Conservation (phyloP, 257 asterid genomes). For the Primulina eburnea region DNA sequence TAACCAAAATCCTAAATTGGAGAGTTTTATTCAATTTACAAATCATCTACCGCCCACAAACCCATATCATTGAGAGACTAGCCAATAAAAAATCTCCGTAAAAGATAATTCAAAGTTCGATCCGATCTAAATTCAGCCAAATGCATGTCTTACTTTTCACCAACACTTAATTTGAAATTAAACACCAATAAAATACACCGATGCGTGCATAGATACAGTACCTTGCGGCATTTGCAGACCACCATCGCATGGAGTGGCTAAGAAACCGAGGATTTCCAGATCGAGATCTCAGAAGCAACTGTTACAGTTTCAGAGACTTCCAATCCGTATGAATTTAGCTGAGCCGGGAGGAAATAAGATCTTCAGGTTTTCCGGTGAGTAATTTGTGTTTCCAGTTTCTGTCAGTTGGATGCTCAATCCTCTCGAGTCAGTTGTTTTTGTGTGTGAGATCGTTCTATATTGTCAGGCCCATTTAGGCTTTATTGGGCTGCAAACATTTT, state of each 20-base stretch:
- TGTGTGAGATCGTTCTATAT: too few species aligned
- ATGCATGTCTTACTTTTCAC: constrained; percentile 5
- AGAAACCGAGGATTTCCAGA: constrained; percentile 31
- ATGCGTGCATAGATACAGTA: constrained; percentile 17
- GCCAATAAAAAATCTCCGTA: not conserved
- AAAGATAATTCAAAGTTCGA: constrained; percentile 26
- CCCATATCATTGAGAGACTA: not conserved
- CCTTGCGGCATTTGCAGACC: constrained; percentile 99
- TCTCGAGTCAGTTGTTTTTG: too few species aligned
- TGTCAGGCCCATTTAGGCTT: too few species aligned
- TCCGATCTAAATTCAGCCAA: constrained; percentile 32
- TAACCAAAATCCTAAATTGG: constrained; percentile 9
- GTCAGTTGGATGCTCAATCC: not conserved
- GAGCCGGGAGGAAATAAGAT: constrained; percentile 1
- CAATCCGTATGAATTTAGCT: constrained; percentile 37
- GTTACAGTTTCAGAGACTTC: not conserved
- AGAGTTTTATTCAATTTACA: constrained; percentile 12
- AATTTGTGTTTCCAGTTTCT: not conserved
- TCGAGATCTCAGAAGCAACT: constrained; percentile 27
- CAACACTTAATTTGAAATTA: constrained; percentile 16
- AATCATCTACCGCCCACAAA: constrained; percentile 3
- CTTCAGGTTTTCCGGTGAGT: constrained; percentile 13
- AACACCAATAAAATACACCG: not conserved
- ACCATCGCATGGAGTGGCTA: constrained; percentile 56
- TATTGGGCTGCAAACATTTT: too few species aligned